phyloP scores from a whole-genome alignment of 1,284 basidiomycete genomes.

The Pisolithus thermaeus region DNA sequence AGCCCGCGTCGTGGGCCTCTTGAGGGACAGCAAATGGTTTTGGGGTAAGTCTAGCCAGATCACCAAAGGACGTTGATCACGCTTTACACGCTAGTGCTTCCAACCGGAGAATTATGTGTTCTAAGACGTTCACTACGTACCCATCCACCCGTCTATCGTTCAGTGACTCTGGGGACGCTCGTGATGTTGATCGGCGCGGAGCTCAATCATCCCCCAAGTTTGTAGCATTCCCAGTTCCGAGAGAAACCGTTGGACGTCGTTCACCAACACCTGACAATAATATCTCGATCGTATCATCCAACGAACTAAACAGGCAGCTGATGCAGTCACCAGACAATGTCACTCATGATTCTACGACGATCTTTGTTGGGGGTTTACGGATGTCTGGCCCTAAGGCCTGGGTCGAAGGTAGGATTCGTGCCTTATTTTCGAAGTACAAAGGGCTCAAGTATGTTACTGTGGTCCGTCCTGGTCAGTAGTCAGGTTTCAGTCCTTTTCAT shows the following conservation, averaged over 20 bases:
- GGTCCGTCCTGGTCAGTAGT: slow-evolving; percentile 51
- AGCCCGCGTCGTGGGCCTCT: slow-evolving; percentile 18
- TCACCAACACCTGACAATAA: slow-evolving; percentile 38
- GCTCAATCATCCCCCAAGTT: slow-evolving; percentile 42
- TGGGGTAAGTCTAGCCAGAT: slow-evolving; percentile 11
- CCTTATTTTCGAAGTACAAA: slow-evolving; percentile 59
- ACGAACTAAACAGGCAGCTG: slow-evolving; percentile 16
- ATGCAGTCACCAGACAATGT: slow-evolving; percentile 22
- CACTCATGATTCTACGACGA: slow-evolving; percentile 55
- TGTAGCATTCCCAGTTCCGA: slow-evolving; percentile 43
- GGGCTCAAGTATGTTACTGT: slow-evolving; percentile 57
- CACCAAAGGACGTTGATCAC: too few relatives aligned
- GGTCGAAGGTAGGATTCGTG: slow-evolving; percentile 56
- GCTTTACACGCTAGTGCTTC: slow-evolving; percentile 7
- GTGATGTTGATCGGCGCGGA: slow-evolving; percentile 25
- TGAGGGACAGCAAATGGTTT: slow-evolving; percentile 8
- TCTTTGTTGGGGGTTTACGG: slow-evolving; percentile 73
- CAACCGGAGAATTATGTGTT: slow-evolving; percentile 8
- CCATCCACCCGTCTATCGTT: slow-evolving; percentile 10
- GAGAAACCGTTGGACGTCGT: slow-evolving; percentile 39
- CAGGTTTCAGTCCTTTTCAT: slow-evolving; percentile 4
- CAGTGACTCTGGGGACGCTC: slow-evolving; percentile 6
- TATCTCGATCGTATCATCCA: slow-evolving; percentile 26
- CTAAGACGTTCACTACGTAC: slow-evolving; percentile 9
- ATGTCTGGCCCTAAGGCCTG: slow-evolving; percentile 56